A percentile compares a stretch with the other conserved stretches of the same genome.
These are phyloP conservation scores for Fonsecaea multimorphosa DNA, from an alignment of 2,329 filamentous ascomycete genomes.

Conservation along the genomic window DNA sequence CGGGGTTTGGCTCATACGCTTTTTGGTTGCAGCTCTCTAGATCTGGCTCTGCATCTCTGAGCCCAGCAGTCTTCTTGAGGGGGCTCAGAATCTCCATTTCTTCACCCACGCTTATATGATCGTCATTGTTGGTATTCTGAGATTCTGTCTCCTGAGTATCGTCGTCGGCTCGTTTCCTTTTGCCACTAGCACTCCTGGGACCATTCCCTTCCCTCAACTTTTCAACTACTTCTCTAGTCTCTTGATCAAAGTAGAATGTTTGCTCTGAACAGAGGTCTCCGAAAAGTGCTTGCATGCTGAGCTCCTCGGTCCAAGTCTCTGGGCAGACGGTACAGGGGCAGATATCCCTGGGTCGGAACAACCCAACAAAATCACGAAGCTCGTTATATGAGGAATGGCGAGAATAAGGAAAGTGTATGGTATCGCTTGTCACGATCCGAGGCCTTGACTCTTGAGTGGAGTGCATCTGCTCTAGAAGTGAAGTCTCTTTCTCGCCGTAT, in stretches of 20 bases:
- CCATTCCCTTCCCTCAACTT: constrained; percentile 30
- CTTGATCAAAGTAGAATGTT: constrained; percentile 68
- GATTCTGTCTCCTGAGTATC: constrained; percentile 27
- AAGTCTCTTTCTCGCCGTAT: constrained; percentile 5
- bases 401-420: constrained; percentile 76
- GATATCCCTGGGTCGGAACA: constrained; percentile 75
- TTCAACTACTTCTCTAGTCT: constrained; percentile 58
- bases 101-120: constrained; percentile 19
- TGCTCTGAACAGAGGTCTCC: constrained; percentile 68
- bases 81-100: constrained; percentile 3
- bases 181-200: constrained; percentile 36
- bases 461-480: neutral
- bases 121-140: constrained; percentile 18
- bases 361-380: constrained; percentile 70
- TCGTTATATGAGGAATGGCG: constrained; percentile 87
- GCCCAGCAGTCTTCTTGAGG: neutral
- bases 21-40: neutral
- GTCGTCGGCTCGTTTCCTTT: constrained; percentile 31
- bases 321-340: constrained; percentile 80
- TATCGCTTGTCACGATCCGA: constrained; percentile 10
- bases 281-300: constrained; percentile 74
- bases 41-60: neutral
- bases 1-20: neutral
- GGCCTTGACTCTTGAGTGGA: neutral
- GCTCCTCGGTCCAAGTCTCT: constrained; percentile 65